Conservation (phyloP, 768 basidiomycete genomes). For the Gelatoporia subvermispora region DNA sequence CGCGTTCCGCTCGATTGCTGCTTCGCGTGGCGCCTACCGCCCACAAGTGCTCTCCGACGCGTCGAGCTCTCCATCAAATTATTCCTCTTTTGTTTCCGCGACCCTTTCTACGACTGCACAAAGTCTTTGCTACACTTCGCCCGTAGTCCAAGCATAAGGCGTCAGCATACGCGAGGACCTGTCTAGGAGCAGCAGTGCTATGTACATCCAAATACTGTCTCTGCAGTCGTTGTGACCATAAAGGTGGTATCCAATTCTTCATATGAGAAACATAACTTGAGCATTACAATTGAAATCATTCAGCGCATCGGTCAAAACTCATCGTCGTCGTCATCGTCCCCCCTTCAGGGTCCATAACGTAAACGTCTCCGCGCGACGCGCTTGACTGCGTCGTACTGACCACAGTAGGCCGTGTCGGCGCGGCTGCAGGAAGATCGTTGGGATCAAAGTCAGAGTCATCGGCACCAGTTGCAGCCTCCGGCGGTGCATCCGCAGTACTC, state of each 20-base stretch:
- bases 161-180: no score
- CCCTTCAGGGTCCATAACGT: constrained; percentile 2
- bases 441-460: constrained; percentile 14
- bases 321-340: constrained; percentile 4
- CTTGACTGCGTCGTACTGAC: background rate
- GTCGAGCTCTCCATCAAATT: no score
- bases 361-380: background rate
- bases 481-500: background rate
- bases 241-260: no score
- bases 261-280: no score
- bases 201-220: background rate
- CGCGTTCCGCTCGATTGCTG: no score
- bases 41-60: no score
- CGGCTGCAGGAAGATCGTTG: constrained; percentile 6
- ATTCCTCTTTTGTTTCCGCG: background rate
- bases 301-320: background rate
- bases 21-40: no score
- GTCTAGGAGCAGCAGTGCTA: no score
- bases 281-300: background rate
- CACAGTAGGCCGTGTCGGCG: background rate
- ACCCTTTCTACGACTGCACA: background rate
- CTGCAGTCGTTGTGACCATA: background rate
- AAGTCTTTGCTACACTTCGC: no score
- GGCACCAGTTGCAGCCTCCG: background rate
- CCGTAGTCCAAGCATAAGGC: no score